These are phyloP conservation scores for Bruguiera sexangula DNA, from an alignment of 345 rosid species.

Conservation along the genomic window DNA sequence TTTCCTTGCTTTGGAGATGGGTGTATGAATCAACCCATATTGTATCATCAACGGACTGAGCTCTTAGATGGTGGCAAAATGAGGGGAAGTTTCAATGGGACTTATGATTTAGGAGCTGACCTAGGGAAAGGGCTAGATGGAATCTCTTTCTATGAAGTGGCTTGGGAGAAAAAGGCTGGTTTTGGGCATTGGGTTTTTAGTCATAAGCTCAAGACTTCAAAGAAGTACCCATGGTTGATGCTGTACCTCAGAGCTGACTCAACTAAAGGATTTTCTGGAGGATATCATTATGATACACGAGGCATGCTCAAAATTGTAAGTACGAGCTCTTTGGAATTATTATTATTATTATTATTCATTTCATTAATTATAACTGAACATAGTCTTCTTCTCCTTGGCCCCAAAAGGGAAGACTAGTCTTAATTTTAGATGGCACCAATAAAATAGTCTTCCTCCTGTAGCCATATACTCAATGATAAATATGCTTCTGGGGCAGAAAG, in stretches of 20 bases:
- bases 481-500: too few relatives aligned
- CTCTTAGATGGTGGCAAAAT: conserved; percentile 15
- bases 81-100: conserved; percentile 30
- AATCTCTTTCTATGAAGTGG: conserved; percentile 27
- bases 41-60: conserved; percentile 23
- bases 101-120: conserved; percentile 25
- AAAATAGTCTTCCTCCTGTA: too few relatives aligned
- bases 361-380: neutral
- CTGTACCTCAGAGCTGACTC: conserved; percentile 37
- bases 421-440: too few relatives aligned
- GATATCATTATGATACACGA: conserved; percentile 33
- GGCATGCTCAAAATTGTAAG: conserved; percentile 35
- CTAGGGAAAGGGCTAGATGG: conserved; percentile 7
- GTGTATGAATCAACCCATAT: conserved; percentile 32
- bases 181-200: conserved; percentile 24
- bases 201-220: conserved; percentile 33
- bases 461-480: too few relatives aligned
- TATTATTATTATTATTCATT: neutral
- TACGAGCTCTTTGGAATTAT: neutral
- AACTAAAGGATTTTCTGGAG: conserved; percentile 31
- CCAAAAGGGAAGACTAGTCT: too few relatives aligned
- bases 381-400: too few relatives aligned
- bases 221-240: conserved; percentile 38
- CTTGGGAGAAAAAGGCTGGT: conserved; percentile 25
- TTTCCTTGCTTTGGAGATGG: conserved; percentile 34